Percentiles rank a stretch among this genome's conserved stretches.
Evolutionary conservation across 2,329 filamentous ascomycete genomes (phyloP).

Genomic region (Penicillium sp.): DNA sequence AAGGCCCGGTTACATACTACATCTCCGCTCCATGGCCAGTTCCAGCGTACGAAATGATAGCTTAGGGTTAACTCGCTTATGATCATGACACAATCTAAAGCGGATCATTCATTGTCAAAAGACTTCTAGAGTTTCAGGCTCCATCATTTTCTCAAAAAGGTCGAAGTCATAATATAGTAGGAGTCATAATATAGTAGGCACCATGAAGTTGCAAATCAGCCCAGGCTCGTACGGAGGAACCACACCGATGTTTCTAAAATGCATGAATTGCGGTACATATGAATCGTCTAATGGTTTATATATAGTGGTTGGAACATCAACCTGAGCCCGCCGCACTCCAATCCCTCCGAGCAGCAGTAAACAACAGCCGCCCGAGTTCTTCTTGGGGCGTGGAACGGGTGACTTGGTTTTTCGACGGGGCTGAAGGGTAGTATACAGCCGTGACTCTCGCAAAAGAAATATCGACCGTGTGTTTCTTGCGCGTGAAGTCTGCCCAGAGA

Average conservation of each 20-base stretch:
- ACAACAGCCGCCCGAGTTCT: slow-evolving; percentile 36
- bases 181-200: neutral
- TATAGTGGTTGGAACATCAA: neutral
- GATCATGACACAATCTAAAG: slow-evolving; percentile 1
- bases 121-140: neutral
- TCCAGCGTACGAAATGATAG: neutral
- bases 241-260: neutral
- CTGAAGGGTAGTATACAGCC: slow-evolving; percentile 18
- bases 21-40: neutral
- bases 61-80: neutral
- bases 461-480: slow-evolving; percentile 25
- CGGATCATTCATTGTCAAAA: neutral
- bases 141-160: neutral
- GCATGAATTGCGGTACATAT: neutral
- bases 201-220: neutral
- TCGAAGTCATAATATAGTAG: neutral
- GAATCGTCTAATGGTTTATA: neutral
- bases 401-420: slow-evolving; percentile 12
- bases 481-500: slow-evolving; percentile 25
- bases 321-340: slow-evolving; percentile 30
- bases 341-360: slow-evolving; percentile 37
- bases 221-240: neutral
- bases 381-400: slow-evolving; percentile 21
- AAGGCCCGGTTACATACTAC: neutral
- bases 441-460: slow-evolving; percentile 29